Percentiles rank a stretch among this genome's conserved stretches.
Conservation (phyloP, 345 rosid genomes). For the Toxicodendron radicans region DNA sequence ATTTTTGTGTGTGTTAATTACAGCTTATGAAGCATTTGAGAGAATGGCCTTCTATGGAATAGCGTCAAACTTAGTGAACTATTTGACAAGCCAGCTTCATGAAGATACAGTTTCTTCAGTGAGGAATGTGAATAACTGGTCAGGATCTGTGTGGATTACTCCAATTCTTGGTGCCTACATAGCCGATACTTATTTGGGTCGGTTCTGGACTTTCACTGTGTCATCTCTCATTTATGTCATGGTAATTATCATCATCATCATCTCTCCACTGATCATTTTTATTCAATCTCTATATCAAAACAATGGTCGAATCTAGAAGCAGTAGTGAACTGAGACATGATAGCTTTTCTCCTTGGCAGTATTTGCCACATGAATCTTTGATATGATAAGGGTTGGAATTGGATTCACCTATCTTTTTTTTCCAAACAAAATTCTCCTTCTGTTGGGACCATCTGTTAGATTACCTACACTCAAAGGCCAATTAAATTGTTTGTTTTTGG, state of each 20-base stretch:
- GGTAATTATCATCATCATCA: constrained; percentile 34
- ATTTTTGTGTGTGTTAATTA: not conserved
- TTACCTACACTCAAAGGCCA: constrained; percentile 24
- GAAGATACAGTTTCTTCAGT: constrained; percentile 85
- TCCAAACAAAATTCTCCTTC: constrained; percentile 15
- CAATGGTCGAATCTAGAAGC: constrained; percentile 6
- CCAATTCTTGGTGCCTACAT: constrained; percentile 88
- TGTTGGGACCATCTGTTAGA: constrained; percentile 27
- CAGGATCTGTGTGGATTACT: constrained; percentile 91
- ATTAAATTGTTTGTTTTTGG: constrained; percentile 16
- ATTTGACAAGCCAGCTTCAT: constrained; percentile 74
- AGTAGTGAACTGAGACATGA: not conserved
- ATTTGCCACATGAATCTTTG: not conserved
- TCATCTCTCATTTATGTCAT: constrained; percentile 77
- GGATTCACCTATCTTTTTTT: constrained; percentile 13
- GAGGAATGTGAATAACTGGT: constrained; percentile 90
- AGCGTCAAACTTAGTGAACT: constrained; percentile 79
- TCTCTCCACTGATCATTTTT: not conserved
- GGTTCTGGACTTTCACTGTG: constrained; percentile 92
- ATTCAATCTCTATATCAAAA: not conserved
- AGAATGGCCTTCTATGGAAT: constrained; percentile 95
- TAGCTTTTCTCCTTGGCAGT: not conserved
- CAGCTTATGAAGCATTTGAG: constrained; percentile 93
- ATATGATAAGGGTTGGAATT: constrained; percentile 1
- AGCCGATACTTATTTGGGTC: constrained; percentile 87